Base-by-base conservation (phyloP, 495 filamentous ascomycete species). In the Thermothielavioides terrestris region DNA sequence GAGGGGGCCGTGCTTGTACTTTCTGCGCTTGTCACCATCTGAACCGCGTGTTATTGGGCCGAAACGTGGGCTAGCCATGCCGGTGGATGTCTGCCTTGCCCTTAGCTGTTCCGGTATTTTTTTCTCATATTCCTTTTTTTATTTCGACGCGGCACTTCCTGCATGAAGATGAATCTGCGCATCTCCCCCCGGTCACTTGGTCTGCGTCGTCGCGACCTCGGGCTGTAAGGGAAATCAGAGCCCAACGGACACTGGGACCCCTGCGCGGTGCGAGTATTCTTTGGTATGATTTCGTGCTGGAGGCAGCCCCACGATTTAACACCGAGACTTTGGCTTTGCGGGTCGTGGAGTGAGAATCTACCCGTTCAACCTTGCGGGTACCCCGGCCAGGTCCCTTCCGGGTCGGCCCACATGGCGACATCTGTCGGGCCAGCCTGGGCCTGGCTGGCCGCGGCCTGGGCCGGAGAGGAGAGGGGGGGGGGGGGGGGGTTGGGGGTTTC, bases 331-430 rank as follows among this genome's bases (percentile, higher is more conserved):
- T 15, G 15, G 37, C 44, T 26, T 38, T 38, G 51, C 48, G 48
- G 56, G 39, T 43, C 40, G 36, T 37, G 25, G 45, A 42, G 37
- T 41, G 52, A 50, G 52, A 56, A 59, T 62, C 56, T 56, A 59
- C 56, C 56, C 59, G 55, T 54, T 47, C 49, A 46, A 44, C 17
- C 30, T 54, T 34, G 53, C 41, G 56, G 51, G 27, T 50, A 35
- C 49, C 42, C 42, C 52, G 50, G 59, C 43, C 42, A 63, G 52
- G 49, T 22, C 50, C 22, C 49, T 55, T 56, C 51, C 58, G 57
- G 52, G 52, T 50, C 51, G 57, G 57, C 55, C 64, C 61, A 66
- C 59, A 59, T 63, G 53, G 50, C 52, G 58, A 38, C 59, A 63
- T 51, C 46, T 55, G 55, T 57, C 44, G 32, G 58, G 61, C 58